A percentile compares a stretch with the other conserved stretches of the same genome.
These are phyloP conservation scores for Amesomyces nigricolor DNA, from an alignment of 2,329 filamentous ascomycete species.

Conservation along the genomic window DNA sequence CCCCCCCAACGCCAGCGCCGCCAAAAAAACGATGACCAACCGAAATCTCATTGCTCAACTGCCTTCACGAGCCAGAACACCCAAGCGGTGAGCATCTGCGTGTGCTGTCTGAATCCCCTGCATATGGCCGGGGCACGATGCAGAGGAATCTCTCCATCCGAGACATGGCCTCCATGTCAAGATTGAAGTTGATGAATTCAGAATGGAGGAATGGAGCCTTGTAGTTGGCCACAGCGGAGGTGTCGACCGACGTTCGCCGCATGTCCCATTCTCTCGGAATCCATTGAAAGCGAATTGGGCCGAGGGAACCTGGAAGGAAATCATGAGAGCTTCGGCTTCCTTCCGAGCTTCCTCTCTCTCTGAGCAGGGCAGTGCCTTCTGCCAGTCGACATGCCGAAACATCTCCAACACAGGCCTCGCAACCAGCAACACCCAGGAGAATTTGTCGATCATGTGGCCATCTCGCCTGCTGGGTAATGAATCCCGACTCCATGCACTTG, in stretches of 20 bases:
- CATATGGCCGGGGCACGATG: neutral
- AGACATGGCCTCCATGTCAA: too few species aligned
- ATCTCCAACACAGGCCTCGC: neutral
- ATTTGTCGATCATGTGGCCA: slow-evolving; percentile 14
- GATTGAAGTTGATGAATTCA: too few species aligned
- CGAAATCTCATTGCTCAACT: neutral
- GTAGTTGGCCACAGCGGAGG: too few species aligned
- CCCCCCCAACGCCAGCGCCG: neutral
- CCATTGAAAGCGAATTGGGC: too few species aligned
- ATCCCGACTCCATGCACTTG: slow-evolving; percentile 12
- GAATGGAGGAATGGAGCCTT: too few species aligned
- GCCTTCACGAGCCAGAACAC: neutral
- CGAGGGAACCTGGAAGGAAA: too few species aligned
- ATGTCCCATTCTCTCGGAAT: too few species aligned
- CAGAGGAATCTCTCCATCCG: too few species aligned
- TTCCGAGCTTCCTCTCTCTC: too few species aligned
- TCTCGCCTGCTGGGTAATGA: slow-evolving; percentile 5
- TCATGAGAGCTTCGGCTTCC: too few species aligned
- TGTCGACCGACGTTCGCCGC: neutral
- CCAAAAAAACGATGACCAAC: slow-evolving; percentile 1
- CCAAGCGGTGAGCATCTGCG: slow-evolving; percentile 7
- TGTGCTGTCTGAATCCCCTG: slow-evolving; percentile 1
- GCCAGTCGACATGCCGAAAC: too few species aligned
- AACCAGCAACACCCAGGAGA: slow-evolving; percentile 2
- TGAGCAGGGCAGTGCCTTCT: too few species aligned